Percentiles rank a stretch among this genome's conserved stretches.
phyloP scores from a whole-genome alignment of 257 asterid genomes.

The Solanum peruvianum region DNA sequence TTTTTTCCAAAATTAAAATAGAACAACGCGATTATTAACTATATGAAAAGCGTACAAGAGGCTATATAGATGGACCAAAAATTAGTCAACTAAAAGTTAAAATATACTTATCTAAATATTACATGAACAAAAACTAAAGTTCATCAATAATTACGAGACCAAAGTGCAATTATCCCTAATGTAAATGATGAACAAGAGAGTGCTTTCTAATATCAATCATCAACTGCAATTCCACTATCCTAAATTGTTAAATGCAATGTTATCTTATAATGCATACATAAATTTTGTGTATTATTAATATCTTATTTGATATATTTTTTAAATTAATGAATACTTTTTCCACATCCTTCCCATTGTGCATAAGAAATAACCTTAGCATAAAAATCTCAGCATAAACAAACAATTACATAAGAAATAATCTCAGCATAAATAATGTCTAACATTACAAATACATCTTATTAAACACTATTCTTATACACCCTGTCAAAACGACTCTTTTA shows the following conservation, averaged over 20 bases:
- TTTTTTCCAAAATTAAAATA: too few relatives aligned
- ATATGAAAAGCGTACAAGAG: background rate
- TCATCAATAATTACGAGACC: background rate
- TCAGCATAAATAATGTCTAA: background rate
- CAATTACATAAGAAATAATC: background rate
- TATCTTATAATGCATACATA: too few relatives aligned
- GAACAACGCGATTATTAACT: too few relatives aligned
- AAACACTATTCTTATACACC: background rate
- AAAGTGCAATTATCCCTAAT: background rate
- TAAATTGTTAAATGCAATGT: background rate
- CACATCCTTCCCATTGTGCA: too few relatives aligned
- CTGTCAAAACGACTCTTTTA: background rate
- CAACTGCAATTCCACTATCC: background rate
- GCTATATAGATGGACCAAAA: background rate
- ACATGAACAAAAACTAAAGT: background rate
- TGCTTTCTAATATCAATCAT: background rate
- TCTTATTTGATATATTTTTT: too few relatives aligned
- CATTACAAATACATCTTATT: fast-evolving
- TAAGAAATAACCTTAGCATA: too few relatives aligned
- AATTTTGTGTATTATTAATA: too few relatives aligned
- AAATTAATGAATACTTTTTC: too few relatives aligned
- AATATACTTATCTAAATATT: background rate
- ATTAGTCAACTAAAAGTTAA: background rate
- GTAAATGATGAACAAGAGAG: background rate
- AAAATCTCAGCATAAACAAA: too few relatives aligned